Conservation (phyloP, 2,329 filamentous ascomycete genomes). For the Aspergillus floridensis region DNA sequence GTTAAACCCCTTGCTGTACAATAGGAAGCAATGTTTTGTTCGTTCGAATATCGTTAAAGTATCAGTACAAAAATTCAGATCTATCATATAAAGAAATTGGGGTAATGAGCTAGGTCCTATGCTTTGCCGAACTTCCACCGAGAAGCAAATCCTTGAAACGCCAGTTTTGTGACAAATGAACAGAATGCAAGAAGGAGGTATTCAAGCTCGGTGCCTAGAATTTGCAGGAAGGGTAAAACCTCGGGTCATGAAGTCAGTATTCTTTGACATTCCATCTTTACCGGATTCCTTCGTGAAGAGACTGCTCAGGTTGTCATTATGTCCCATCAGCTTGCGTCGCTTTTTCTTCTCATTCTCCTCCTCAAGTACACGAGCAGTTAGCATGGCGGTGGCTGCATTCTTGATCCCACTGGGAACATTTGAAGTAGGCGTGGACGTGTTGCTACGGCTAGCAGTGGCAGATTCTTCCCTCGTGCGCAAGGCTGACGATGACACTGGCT, state of each 20-base stretch:
- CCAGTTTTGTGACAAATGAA: neutral
- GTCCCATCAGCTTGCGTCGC: slow-evolving; percentile 66
- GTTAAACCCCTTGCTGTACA: slow-evolving; percentile 20
- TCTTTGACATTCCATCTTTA: slow-evolving; percentile 42
- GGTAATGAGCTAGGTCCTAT: neutral
- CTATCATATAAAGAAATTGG: neutral
- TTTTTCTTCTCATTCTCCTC: slow-evolving; percentile 85
- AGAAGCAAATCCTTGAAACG: slow-evolving; percentile 3
- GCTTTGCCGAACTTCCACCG: neutral
- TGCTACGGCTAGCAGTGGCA: slow-evolving; percentile 25
- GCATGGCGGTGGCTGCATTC: slow-evolving; percentile 76
- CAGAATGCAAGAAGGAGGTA: slow-evolving; percentile 1
- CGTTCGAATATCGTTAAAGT: slow-evolving; percentile 4
- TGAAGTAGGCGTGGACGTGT: slow-evolving; percentile 34
- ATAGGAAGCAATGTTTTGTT: slow-evolving; percentile 19
- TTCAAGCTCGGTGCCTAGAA: slow-evolving; percentile 34
- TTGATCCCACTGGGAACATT: slow-evolving; percentile 66
- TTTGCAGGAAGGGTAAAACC: slow-evolving; percentile 53
- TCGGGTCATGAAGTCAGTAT: slow-evolving; percentile 58
- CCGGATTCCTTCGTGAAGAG: slow-evolving; percentile 50
- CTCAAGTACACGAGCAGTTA: slow-evolving; percentile 81
- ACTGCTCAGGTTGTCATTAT: slow-evolving; percentile 56
- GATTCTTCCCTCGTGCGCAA: slow-evolving; percentile 7
- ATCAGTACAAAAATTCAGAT: slow-evolving; percentile 7
- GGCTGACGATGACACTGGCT: slow-evolving; percentile 7